Base-by-base conservation (phyloP, 257 asterid species). In the Striga asiatica region DNA sequence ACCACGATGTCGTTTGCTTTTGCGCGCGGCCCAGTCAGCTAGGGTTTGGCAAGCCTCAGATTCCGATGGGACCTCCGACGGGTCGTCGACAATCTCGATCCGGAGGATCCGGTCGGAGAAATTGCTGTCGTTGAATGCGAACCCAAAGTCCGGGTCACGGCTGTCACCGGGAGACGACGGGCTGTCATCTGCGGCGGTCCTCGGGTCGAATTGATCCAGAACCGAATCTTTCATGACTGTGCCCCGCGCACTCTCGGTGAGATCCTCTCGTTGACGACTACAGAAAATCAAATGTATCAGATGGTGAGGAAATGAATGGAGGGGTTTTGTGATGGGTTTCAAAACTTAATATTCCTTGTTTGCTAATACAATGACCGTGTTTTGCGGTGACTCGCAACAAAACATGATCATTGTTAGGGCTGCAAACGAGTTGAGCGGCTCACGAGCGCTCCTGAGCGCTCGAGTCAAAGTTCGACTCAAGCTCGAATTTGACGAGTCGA, bases 101-200 rank as follows among this genome's bases (percentile, higher is more conserved):
- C 82, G 78, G 0, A 89, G 80, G 22, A 85, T 66, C 49, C 95
- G 74, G 78, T 89, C 97, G 8, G 97, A 89, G 65, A 89, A 89
- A 61, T 81, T 85, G 73, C 83, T 76, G 59, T 89, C 92, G 78
- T 89, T 74, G 73, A 89, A 85, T 32, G 95, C 97, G 77, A 89
- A 85, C 13, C 73, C 95, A 66, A 89, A 89, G 70, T 85, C 89
- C 12, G 75, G 94, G 71, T 79, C 82, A 1, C 77, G 77, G 66
- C 76, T 66, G 52, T 65, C 58, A 58, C 59, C 47, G 27, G 80
- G 82, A n/a, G n/a, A n/a, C 18, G 94, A 77, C 19, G 74, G 61
- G 64, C 12, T 61, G 74, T 57, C 57, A 35, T 51, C 81, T 45
- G 91, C 81, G 17, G 78, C 78, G 46, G 87, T 65, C 27, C 72